phyloP scores from a whole-genome alignment of 2,329 filamentous ascomycete species.

The Aspergillus candidus region DNA sequence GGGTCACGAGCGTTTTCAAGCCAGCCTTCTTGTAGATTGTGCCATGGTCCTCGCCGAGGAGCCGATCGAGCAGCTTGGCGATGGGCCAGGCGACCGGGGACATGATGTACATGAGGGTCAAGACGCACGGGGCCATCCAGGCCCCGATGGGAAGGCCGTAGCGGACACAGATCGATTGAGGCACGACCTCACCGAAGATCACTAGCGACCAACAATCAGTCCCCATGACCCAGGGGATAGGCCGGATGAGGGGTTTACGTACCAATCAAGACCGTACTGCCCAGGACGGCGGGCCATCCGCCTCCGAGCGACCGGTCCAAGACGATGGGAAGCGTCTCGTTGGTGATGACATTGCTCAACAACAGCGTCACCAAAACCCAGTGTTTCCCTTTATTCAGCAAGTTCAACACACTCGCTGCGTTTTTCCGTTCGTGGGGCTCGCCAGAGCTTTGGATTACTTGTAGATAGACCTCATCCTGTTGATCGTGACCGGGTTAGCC shows the following conservation, averaged over 20 bases:
- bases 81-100: slow-evolving; percentile 88
- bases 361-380: slow-evolving; percentile 96
- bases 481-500: too few relatives aligned
- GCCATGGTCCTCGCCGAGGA: slow-evolving; percentile 90
- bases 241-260: slow-evolving; percentile 29
- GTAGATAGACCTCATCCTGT: slow-evolving; percentile 92
- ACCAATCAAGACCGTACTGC: slow-evolving; percentile 92
- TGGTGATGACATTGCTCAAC: slow-evolving; percentile 94
- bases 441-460: slow-evolving; percentile 82
- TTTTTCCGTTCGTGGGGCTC: slow-evolving; percentile 81
- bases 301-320: slow-evolving; percentile 90
- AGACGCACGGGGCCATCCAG: slow-evolving; percentile 83
- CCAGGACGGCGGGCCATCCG: slow-evolving; percentile 87
- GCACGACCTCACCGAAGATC: slow-evolving; percentile 95
- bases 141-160: slow-evolving; percentile 93
- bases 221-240: not conserved
- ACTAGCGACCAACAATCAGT: slow-evolving; percentile 49
- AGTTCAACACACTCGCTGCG: slow-evolving; percentile 69
- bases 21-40: slow-evolving; percentile 98
- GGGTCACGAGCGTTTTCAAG: slow-evolving; percentile 87
- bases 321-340: slow-evolving; percentile 92
- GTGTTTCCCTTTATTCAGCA: slow-evolving; percentile 86
- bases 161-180: slow-evolving; percentile 92
- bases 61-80: slow-evolving; percentile 87
- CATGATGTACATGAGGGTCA: slow-evolving; percentile 85